phyloP scores from a whole-genome alignment of 2,329 filamentous ascomycete species.

The Botryotinia globosa region DNA sequence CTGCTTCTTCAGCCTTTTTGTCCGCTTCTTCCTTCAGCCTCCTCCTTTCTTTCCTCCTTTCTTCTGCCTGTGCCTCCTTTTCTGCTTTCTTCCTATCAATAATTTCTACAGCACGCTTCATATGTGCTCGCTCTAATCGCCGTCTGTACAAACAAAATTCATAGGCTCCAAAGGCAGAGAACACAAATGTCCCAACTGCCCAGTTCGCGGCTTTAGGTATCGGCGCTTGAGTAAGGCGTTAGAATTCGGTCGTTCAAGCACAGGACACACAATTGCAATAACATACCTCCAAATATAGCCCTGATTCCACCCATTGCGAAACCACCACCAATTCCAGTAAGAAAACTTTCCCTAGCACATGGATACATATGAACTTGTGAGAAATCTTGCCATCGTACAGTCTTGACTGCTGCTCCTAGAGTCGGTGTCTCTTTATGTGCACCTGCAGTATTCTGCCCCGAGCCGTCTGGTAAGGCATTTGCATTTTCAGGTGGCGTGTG shows the following conservation, averaged over 20 bases:
- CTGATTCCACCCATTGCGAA: constrained; percentile 72
- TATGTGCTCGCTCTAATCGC: constrained; percentile 72
- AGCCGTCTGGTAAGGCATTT: constrained; percentile 38
- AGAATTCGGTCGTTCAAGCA: not conserved
- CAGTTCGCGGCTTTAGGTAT: constrained; percentile 73
- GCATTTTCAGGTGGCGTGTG: constrained; percentile 34
- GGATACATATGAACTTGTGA: constrained; percentile 72
- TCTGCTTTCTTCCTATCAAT: constrained; percentile 71
- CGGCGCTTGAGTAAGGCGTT: constrained; percentile 47
- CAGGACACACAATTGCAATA: not conserved
- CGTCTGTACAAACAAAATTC: constrained; percentile 80
- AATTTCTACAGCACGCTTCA: constrained; percentile 82
- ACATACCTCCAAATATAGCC: constrained; percentile 70
- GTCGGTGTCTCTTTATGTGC: constrained; percentile 39
- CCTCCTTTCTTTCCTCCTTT: constrained; percentile 43
- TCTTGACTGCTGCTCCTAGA: constrained; percentile 62
- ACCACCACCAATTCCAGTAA: constrained; percentile 79
- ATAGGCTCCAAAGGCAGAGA: constrained; percentile 69
- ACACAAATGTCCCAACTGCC: constrained; percentile 75
- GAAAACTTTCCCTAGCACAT: constrained; percentile 77
- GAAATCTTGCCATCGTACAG: constrained; percentile 67
- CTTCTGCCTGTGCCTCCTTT: constrained; percentile 50
- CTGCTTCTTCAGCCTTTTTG: constrained; percentile 31
- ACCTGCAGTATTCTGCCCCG: constrained; percentile 39
- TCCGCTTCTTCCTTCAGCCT: constrained; percentile 46